These are phyloP conservation scores for Penicillium canescens DNA, from an alignment of 495 filamentous ascomycete genomes.

Conservation along the genomic window DNA sequence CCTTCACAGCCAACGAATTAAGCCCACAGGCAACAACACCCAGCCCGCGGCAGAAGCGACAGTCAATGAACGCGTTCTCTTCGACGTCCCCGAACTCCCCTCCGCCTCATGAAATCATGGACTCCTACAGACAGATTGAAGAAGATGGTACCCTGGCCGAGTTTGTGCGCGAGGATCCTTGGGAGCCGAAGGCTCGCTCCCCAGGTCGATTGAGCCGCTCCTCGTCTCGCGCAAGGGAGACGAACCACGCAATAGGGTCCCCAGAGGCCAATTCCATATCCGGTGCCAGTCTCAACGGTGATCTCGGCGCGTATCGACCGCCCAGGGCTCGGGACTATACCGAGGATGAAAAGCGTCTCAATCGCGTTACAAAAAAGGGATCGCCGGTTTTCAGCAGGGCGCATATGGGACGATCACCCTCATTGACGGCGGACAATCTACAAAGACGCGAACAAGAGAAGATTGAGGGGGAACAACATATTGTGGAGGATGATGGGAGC, in stretches of 20 bases:
- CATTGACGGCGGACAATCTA: conserved; percentile 45
- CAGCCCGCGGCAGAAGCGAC: conserved; percentile 19
- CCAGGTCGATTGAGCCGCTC: conserved; percentile 23
- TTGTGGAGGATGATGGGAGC: conserved; percentile 16
- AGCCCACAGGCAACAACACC: conserved; percentile 16
- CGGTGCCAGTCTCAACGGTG: conserved; percentile 31
- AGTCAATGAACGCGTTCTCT: conserved; percentile 11
- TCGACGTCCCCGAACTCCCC: conserved; percentile 34
- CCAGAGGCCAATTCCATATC: conserved; percentile 19
- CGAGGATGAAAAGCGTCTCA: conserved; percentile 46
- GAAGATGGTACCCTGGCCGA: conserved; percentile 45
- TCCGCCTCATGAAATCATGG: conserved; percentile 42
- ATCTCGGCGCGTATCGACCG: conserved; percentile 28
- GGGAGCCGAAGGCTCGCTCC: conserved; percentile 16
- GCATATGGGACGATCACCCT: conserved; percentile 32
- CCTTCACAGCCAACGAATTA: conserved; percentile 12
- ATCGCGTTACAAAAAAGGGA: conserved; percentile 41
- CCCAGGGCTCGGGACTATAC: conserved; percentile 39
- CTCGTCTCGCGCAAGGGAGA: conserved; percentile 25
- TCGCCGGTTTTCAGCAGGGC: conserved; percentile 50
- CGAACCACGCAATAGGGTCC: conserved; percentile 7
- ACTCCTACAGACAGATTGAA: conserved; percentile 47
- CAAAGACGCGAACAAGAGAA: conserved; percentile 44
- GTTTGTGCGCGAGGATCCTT: conserved; percentile 29
- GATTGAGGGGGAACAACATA: not conserved